Percentiles rank a stretch among this genome's conserved stretches.
phyloP scores from a whole-genome alignment of 2,329 filamentous ascomycete genomes.

The Tolypocladium nubicola region DNA sequence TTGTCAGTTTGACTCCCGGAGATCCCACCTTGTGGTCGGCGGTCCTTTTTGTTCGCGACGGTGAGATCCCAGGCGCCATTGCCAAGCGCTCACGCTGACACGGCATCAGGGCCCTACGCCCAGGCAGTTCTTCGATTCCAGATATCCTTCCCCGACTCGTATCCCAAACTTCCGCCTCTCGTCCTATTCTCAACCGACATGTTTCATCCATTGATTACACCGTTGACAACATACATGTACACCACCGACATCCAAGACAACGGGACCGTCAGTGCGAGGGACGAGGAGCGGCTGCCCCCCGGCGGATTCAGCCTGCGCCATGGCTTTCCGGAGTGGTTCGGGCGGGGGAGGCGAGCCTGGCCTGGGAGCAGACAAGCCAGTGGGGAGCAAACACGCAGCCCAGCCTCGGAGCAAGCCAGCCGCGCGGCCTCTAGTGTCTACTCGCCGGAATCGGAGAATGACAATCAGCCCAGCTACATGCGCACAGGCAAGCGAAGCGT shows the following conservation, averaged over 20 bases:
- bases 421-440: conserved; percentile 9
- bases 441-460: conserved; percentile 18
- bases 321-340: conserved; percentile 86
- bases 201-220: conserved; percentile 88
- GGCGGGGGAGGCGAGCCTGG: conserved; percentile 38
- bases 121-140: conserved; percentile 83
- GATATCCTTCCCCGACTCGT: conserved; percentile 73
- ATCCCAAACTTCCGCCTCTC: conserved; percentile 69
- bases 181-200: conserved; percentile 87
- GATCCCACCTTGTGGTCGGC: conserved; percentile 79
- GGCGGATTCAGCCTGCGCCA: conserved; percentile 85
- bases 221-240: conserved; percentile 90
- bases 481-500: conserved; percentile 31
- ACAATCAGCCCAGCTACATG: conserved; percentile 24
- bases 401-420: conserved; percentile 12
- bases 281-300: conserved; percentile 73
- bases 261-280: conserved; percentile 72
- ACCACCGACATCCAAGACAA: conserved; percentile 65
- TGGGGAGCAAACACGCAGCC: conserved; percentile 21
- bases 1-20: conserved; percentile 72
- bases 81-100: background rate
- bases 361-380: conserved; percentile 28
- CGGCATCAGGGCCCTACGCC: conserved; percentile 66
- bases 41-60: conserved; percentile 84
- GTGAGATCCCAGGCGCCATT: conserved; percentile 30